phyloP scores from a whole-genome alignment of 148 eudicot genomes.

The Agrostemma githago region DNA sequence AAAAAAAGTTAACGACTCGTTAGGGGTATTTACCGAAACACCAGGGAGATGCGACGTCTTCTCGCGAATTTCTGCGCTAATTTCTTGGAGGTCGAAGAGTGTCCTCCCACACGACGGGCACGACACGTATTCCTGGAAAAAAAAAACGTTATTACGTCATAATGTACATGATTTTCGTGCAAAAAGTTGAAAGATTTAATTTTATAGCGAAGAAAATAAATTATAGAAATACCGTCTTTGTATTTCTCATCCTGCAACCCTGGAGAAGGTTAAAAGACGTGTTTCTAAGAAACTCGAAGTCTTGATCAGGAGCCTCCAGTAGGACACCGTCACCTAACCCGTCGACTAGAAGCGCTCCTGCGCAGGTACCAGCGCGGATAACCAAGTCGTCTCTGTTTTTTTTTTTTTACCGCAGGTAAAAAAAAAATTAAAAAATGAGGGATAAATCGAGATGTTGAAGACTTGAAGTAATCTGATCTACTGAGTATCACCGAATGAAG shows the following conservation, averaged over 20 bases:
- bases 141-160: too few species aligned
- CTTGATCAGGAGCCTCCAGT: slow-evolving; percentile 80
- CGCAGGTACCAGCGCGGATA: slow-evolving; percentile 85
- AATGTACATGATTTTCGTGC: background rate
- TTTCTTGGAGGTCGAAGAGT: slow-evolving; percentile 91
- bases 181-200: too few species aligned
- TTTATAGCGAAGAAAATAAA: background rate
- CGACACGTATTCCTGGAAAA: slow-evolving; percentile 89
- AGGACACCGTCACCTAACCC: slow-evolving; percentile 95
- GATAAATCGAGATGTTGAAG: slow-evolving; percentile 10
- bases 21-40: slow-evolving; percentile 74
- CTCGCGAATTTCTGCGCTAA: slow-evolving; percentile 91
- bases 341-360: slow-evolving; percentile 93
- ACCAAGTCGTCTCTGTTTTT: slow-evolving; percentile 81
- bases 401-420: background rate
- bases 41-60: slow-evolving; percentile 98
- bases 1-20: slow-evolving; percentile 4
- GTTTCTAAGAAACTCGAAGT: slow-evolving; percentile 81
- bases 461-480: background rate
- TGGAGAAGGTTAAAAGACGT: slow-evolving; percentile 96
- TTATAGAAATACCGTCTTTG: slow-evolving; percentile 89
- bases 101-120: slow-evolving; percentile 99
- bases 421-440: slow-evolving; percentile 1
- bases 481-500: background rate
- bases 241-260: slow-evolving; percentile 99